These are phyloP conservation scores for Entoloma clypeatum DNA, from an alignment of 1,284 basidiomycete species.

Conservation along the genomic window DNA sequence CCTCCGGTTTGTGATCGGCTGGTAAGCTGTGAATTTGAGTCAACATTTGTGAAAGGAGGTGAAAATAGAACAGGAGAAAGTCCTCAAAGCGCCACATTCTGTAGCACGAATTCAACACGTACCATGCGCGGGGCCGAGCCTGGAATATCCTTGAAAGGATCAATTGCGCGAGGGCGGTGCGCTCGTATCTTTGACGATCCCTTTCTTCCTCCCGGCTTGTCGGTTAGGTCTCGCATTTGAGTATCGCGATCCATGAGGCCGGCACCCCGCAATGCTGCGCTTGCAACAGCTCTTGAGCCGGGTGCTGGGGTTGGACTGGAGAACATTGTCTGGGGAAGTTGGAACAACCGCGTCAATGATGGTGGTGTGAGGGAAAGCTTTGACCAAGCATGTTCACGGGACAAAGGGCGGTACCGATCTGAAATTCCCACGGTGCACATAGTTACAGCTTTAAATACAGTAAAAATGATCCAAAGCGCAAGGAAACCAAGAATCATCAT, in stretches of 20 bases:
- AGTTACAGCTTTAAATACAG: neutral
- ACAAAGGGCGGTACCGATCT: slow-evolving; percentile 24
- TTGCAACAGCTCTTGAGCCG: slow-evolving; percentile 52
- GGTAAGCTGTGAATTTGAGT: slow-evolving; percentile 35
- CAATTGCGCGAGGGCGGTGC: slow-evolving; percentile 55
- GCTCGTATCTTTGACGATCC: slow-evolving; percentile 54
- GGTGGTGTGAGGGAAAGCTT: slow-evolving; percentile 7
- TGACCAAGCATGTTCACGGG: slow-evolving; percentile 25
- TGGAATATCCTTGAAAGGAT: slow-evolving; percentile 51
- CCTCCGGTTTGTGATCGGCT: slow-evolving; percentile 32
- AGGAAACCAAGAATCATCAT: slow-evolving; percentile 1
- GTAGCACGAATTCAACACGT: no score
- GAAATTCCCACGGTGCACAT: slow-evolving; percentile 29
- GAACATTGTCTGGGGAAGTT: slow-evolving; percentile 35
- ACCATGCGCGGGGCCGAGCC: slow-evolving; percentile 54
- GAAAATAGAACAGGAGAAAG: neutral
- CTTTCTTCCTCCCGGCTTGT: slow-evolving; percentile 68
- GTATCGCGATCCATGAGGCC: slow-evolving; percentile 72
- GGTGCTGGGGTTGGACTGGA: slow-evolving; percentile 49
- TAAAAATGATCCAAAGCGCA: neutral
- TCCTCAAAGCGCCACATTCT: no score
- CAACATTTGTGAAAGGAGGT: slow-evolving; percentile 23
- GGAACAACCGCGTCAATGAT: slow-evolving; percentile 13
- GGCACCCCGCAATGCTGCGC: slow-evolving; percentile 58
- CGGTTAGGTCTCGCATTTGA: slow-evolving; percentile 63